A percentile compares a stretch with the other conserved stretches of the same genome.
These are phyloP conservation scores for Thalassia testudinum DNA, from an alignment of 116 monocot genomes.

Conservation along the genomic window DNA sequence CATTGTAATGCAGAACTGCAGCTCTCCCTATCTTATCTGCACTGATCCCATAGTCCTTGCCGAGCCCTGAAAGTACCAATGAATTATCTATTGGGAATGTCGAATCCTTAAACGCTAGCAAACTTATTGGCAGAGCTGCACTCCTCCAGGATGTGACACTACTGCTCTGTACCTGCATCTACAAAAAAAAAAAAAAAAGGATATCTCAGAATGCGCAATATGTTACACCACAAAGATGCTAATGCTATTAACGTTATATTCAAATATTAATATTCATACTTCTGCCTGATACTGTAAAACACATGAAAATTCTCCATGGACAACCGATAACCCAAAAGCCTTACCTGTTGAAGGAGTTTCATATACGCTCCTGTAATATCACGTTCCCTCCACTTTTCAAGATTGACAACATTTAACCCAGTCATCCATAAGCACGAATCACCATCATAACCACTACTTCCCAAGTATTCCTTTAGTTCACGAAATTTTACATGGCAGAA, in stretches of 20 bases:
- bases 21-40: conserved; percentile 21
- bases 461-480: conserved; percentile 54
- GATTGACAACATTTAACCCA: conserved; percentile 75
- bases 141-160: conserved; percentile 39
- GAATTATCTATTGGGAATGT: conserved; percentile 38
- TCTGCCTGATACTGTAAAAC: too few species aligned
- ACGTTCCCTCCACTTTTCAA: conserved; percentile 80
- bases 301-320: too few species aligned
- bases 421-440: conserved; percentile 83
- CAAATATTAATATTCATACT: too few species aligned
- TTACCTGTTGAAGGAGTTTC: conserved; percentile 40
- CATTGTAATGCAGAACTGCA: conserved; percentile 80
- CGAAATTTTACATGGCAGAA: conserved; percentile 63
- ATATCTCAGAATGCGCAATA: too few species aligned
- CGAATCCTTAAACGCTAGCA: conserved; percentile 57
- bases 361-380: conserved; percentile 51
- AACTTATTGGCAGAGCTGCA: conserved; percentile 54
- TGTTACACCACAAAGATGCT: too few species aligned
- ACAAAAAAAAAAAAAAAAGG: conserved; percentile 2
- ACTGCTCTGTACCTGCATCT: conserved; percentile 27
- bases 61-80: conserved; percentile 65
- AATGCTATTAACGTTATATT: too few species aligned
- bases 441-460: conserved; percentile 16
- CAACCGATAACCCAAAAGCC: too few species aligned
- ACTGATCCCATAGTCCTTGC: conserved; percentile 44